Base-by-base conservation (phyloP, 306 rosid genomes). In the Mucuna pruriens region DNA sequence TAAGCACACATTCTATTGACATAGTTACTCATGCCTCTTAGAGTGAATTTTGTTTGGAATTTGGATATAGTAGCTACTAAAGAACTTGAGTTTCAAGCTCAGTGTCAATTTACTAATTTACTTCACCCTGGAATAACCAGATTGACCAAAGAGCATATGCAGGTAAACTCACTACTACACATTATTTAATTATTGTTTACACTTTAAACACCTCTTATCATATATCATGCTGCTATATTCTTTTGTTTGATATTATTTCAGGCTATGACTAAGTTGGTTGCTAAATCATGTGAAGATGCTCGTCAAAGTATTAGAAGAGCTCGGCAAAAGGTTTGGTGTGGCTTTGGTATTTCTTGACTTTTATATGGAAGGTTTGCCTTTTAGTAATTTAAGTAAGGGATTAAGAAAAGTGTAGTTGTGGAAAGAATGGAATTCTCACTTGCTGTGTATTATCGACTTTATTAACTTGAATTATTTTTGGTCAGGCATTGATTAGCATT, bases 101-200 rank as follows among this genome's bases (percentile, higher is more conserved):
- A 58, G 71, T 11, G 40, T 75, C 54, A 51, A 29, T 71, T 54
- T 62, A 85, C 84, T 80, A 73, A 87, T 75, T 57, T 62, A 61
- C 55, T 75, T 13, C 55, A 23, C 46, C 80, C 36, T 79, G 51
- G 72, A 63, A 80, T 84, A 83, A 74, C 80, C 92, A 95, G 99
- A 55, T 91, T 95, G 90, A 95, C 98, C 70, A 90, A 93, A 85
- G 98, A 93, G 89, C 98, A 93, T 75, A 84, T 93, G 87, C 96
- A 89, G 97, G 99, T 93, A 81, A 58, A 68, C 49, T 46, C 60
- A 54, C 45, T 15, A 54, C 69, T 15, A 54, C 69, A 42, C 77
- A 58, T 25, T 36, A 31, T 22, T 67, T 65, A 54, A 44, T 74
- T 60, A 33, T 48, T 79, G 74, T 73, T 54, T 25, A 45, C 62